Evolutionary conservation across 345 rosid species (phyloP).

Genomic region (Linum lewisii): DNA sequence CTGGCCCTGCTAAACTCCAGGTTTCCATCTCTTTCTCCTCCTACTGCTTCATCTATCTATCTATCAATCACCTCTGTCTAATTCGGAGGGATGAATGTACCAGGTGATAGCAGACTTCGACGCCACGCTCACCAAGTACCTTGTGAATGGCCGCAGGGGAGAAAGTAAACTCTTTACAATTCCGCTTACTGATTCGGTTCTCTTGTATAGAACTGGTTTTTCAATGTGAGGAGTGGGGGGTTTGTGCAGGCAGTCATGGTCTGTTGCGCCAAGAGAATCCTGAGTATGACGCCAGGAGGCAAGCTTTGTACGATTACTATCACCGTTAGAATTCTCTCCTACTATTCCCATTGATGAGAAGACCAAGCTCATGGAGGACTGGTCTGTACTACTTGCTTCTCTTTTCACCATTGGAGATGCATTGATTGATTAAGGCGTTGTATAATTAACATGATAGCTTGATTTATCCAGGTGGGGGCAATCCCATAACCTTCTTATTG

Average conservation of each 20-base stretch:
- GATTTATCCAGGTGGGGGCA: constrained; percentile 65
- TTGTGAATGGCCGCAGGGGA: constrained; percentile 56
- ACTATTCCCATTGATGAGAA: constrained; percentile 60
- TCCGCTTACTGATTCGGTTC: not conserved
- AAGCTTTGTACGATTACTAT: constrained; percentile 52
- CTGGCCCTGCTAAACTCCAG: constrained; percentile 77
- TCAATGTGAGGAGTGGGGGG: no score
- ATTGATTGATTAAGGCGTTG: not conserved
- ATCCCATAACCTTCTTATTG: constrained; percentile 73
- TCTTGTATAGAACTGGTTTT: not conserved
- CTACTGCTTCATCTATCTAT: not conserved
- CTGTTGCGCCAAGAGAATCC: constrained; percentile 70
- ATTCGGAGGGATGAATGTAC: not conserved
- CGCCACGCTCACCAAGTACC: constrained; percentile 59
- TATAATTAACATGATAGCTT: not conserved
- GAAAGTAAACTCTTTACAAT: constrained; percentile 33
- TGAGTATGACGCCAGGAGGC: constrained; percentile 65
- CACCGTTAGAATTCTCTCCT: constrained; percentile 69
- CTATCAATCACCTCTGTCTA: no score
- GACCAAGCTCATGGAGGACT: constrained; percentile 91
- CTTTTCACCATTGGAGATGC: not conserved
- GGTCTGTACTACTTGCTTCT: constrained; percentile 27
- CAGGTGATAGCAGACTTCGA: constrained; percentile 83
- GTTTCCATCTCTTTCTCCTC: constrained; percentile 17
- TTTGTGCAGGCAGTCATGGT: constrained; percentile 61